Evolutionary conservation across 2,329 filamentous ascomycete species (phyloP).

Genomic region (Colletotrichum neosansevieriae): DNA sequence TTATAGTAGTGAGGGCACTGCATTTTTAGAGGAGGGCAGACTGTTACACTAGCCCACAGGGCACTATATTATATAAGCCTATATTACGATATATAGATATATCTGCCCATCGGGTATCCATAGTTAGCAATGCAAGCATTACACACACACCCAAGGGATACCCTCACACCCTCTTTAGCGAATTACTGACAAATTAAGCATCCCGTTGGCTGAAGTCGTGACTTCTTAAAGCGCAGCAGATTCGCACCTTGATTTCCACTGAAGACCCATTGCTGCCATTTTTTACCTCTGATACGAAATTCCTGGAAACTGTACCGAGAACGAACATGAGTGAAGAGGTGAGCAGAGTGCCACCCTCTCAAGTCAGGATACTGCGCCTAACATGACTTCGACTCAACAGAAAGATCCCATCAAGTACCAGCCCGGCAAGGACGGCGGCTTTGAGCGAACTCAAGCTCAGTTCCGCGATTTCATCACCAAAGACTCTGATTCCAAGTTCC

Average conservation of each 20-base stretch:
- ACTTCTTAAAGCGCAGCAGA: neutral
- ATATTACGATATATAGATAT: no score
- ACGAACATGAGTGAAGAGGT: conserved; percentile 27
- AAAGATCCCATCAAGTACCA: conserved; percentile 25
- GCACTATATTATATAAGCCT: no score
- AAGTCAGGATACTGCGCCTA: no score
- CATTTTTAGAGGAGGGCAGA: no score
- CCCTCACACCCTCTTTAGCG: neutral
- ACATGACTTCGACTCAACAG: neutral
- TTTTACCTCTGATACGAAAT: no score
- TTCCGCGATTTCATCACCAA: conserved; percentile 69
- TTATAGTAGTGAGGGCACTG: no score
- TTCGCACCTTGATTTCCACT: no score
- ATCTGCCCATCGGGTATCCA: no score
- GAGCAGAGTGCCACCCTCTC: neutral
- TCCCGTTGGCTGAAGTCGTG: neutral
- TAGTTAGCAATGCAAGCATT: no score
- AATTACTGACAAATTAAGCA: neutral
- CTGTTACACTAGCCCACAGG: no score
- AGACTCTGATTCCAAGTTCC: conserved; percentile 63
- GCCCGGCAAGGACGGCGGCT: conserved; percentile 59
- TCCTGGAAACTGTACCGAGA: neutral
- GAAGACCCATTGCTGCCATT: neutral
- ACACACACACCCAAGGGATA: no score
- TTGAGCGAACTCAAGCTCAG: conserved; percentile 62